phyloP scores from a whole-genome alignment of 2,329 filamentous ascomycete species.

The Ustilaginoidea virens region DNA sequence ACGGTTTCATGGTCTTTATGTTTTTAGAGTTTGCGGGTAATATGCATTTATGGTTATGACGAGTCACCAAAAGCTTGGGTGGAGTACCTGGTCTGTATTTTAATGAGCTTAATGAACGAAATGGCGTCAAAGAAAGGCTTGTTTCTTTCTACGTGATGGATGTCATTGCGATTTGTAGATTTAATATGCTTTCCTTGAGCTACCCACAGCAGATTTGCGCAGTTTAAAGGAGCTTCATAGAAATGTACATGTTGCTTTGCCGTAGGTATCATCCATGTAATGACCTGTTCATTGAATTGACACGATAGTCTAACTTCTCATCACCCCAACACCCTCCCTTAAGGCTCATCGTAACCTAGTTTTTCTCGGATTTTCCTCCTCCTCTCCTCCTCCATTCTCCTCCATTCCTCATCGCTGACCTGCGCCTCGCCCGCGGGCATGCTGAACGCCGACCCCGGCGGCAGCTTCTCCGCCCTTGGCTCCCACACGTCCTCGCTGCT shows the following conservation, averaged over 20 bases:
- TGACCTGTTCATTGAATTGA: too few species aligned
- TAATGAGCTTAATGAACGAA: constrained; percentile 21
- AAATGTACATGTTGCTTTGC: too few species aligned
- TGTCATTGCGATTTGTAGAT: neutral
- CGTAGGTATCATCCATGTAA: too few species aligned
- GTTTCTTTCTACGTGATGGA: neutral
- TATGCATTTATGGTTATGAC: constrained; percentile 24
- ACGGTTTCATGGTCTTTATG: constrained; percentile 12
- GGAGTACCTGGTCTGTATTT: constrained; percentile 23
- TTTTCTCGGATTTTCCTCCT: constrained; percentile 19
- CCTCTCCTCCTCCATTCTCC: constrained; percentile 17
- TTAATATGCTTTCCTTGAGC: neutral
- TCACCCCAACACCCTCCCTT: too few species aligned
- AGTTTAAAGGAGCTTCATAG: too few species aligned
- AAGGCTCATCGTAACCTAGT: constrained; percentile 14
- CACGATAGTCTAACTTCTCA: too few species aligned
- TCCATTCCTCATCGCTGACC: constrained; percentile 28
- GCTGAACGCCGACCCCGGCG: constrained; percentile 29
- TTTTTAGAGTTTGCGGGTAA: constrained; percentile 22
- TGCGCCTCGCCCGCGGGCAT: constrained; percentile 21
- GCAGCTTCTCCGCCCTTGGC: constrained; percentile 46
- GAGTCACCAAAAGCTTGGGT: constrained; percentile 21
- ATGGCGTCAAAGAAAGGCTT: constrained; percentile 3
- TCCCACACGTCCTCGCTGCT: constrained; percentile 91
- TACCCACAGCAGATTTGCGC: neutral